Evolutionary conservation across 2,329 filamentous ascomycete species (phyloP).

Genomic region (Chaetomium sp.): DNA sequence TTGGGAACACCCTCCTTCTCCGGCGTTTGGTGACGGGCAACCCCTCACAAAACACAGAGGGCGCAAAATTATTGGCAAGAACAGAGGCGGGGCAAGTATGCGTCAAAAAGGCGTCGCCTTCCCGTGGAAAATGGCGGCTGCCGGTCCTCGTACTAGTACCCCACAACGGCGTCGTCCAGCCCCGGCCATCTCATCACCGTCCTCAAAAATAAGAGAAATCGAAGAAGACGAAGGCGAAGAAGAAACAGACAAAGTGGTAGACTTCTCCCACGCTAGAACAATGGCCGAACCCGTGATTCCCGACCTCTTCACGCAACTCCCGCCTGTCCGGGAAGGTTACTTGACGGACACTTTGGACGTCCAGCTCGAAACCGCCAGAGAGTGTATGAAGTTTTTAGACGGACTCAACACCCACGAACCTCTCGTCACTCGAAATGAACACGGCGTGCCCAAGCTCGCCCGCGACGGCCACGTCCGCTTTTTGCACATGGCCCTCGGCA

Average conservation of each 20-base stretch:
- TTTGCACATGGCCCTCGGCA: constrained; percentile 50
- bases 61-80: neutral
- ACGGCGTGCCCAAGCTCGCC: constrained; percentile 70
- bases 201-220: constrained; percentile 8
- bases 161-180: constrained; percentile 7
- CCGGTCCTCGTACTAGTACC: neutral
- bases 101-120: constrained; percentile 15
- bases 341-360: constrained; percentile 59
- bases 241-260: too few species aligned
- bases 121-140: constrained; percentile 15
- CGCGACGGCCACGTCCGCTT: constrained; percentile 57
- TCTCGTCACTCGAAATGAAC: constrained; percentile 50
- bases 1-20: neutral
- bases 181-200: neutral
- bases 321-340: constrained; percentile 59
- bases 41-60: constrained; percentile 9
- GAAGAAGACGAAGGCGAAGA: constrained; percentile 25
- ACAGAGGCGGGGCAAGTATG: neutral
- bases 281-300: constrained; percentile 36
- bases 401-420: constrained; percentile 38
- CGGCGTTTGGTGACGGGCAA: neutral
- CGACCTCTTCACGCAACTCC: constrained; percentile 50
- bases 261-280: neutral
- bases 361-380: constrained; percentile 62
- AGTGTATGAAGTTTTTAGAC: constrained; percentile 64